These are phyloP conservation scores for Aristolochia fimbriata DNA, from an alignment of 164 flowering plant species.

Conservation along the genomic window DNA sequence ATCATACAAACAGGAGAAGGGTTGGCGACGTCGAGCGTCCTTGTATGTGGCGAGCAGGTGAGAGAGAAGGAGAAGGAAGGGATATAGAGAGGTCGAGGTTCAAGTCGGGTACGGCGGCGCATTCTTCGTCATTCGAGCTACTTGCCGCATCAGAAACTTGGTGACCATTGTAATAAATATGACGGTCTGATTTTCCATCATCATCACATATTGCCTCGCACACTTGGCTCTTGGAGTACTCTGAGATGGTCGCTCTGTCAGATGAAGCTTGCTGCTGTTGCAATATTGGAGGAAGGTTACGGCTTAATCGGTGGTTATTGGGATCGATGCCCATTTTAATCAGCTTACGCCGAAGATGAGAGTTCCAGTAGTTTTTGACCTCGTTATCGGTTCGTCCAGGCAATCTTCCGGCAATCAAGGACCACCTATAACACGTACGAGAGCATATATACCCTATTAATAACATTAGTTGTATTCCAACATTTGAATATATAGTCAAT, in stretches of 20 bases:
- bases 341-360: constrained; percentile 46
- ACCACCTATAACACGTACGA: constrained; percentile 30
- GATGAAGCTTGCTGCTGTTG: background rate
- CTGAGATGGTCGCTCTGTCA: constrained; percentile 9
- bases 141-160: constrained; percentile 26
- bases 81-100: constrained; percentile 36
- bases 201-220: background rate
- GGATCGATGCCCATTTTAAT: constrained; percentile 51
- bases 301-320: constrained; percentile 32
- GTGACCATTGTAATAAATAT: constrained; percentile 4
- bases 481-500: too few relatives aligned
- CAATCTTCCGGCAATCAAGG: constrained; percentile 58
- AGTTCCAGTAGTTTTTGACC: constrained; percentile 69
- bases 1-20: constrained; percentile 13
- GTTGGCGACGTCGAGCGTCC: constrained; percentile 7
- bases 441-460: too few relatives aligned
- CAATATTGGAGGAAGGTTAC: constrained; percentile 2
- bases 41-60: background rate
- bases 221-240: constrained; percentile 9
- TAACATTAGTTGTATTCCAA: too few relatives aligned
- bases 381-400: constrained; percentile 63
- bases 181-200: background rate
- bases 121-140: constrained; percentile 13
- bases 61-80: constrained; percentile 8
- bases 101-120: constrained; percentile 29